Percentiles rank a stretch among this genome's conserved stretches.
phyloP scores from a whole-genome alignment of 2,329 filamentous ascomycete species.

The Colletotrichum sp. region DNA sequence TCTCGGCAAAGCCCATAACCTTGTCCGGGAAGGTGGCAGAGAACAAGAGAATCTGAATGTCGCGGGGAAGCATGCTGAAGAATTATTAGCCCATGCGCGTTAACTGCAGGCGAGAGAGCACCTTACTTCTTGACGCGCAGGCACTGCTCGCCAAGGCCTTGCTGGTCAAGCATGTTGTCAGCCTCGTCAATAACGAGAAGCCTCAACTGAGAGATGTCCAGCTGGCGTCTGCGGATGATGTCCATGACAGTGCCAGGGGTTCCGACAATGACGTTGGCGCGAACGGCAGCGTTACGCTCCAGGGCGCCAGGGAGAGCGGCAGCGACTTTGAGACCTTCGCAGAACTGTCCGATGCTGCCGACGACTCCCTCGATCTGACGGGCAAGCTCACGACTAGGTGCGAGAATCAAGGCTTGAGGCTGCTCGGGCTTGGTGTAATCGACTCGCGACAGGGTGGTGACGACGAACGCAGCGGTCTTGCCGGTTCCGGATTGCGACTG shows the following conservation, averaged over 20 bases:
- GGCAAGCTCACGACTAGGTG: constrained; percentile 92
- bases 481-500: constrained; percentile 99
- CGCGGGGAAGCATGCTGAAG: constrained; percentile 71
- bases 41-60: constrained; percentile 90
- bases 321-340: constrained; percentile 75
- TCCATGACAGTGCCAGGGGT: constrained; percentile 95
- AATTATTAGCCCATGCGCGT: constrained; percentile 32
- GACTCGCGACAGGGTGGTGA: constrained; percentile 87
- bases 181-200: constrained; percentile 94
- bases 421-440: constrained; percentile 71
- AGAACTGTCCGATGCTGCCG: constrained; percentile 81
- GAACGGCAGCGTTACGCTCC: constrained; percentile 70
- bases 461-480: constrained; percentile 95
- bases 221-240: constrained; percentile 76
- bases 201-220: constrained; percentile 75
- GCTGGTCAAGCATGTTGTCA: constrained; percentile 98
- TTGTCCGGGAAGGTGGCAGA: constrained; percentile 91
- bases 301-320: constrained; percentile 84
- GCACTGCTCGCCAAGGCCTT: constrained; percentile 95
- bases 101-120: background rate
- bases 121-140: constrained; percentile 82
- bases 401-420: constrained; percentile 88
- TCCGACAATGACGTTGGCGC: constrained; percentile 84
- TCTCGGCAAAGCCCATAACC: constrained; percentile 82
- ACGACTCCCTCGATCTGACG: constrained; percentile 92